Conservation (phyloP, 257 asterid genomes). For the Nicotiana otophora region DNA sequence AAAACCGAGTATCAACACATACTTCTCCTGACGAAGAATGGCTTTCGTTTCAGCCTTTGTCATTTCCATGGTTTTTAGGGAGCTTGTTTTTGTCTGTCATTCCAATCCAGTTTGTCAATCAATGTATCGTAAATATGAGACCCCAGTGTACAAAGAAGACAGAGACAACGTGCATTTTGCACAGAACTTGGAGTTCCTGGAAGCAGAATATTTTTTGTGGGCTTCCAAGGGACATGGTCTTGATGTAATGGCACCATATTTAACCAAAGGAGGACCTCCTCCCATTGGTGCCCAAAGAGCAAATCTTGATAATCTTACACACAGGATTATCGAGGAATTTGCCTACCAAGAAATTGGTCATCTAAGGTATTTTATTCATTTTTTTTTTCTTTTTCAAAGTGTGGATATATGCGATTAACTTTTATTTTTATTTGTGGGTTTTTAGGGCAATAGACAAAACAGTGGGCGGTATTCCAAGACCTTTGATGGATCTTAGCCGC, state of each 20-base stretch:
- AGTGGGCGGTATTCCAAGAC: constrained; percentile 42
- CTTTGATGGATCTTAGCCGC: constrained; percentile 35
- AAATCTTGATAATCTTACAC: constrained; percentile 30
- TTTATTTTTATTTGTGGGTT: neutral
- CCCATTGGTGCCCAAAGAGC: constrained; percentile 40
- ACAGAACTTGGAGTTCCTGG: constrained; percentile 36
- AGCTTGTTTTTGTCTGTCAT: neutral
- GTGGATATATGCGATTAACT: neutral
- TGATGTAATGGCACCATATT: constrained; percentile 25
- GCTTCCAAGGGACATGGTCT: constrained; percentile 41
- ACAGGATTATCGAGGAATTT: constrained; percentile 24
- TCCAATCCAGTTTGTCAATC: constrained; percentile 9
- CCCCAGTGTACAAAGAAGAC: constrained; percentile 22
- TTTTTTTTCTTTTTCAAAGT: neutral
- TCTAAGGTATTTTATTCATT: constrained; percentile 7
- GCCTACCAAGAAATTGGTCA: constrained; percentile 37
- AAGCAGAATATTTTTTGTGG: constrained; percentile 34
- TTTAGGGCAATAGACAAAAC: constrained; percentile 32
- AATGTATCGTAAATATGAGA: neutral
- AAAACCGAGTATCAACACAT: neutral
- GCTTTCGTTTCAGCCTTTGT: neutral
- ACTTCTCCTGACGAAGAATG: neutral
- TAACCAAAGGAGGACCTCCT: constrained; percentile 40
- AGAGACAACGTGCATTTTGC: constrained; percentile 33
- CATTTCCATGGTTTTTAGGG: neutral